Evolutionary conservation across 805 yeast species (phyloP).

Genomic region (Candida tammaniensis): DNA sequence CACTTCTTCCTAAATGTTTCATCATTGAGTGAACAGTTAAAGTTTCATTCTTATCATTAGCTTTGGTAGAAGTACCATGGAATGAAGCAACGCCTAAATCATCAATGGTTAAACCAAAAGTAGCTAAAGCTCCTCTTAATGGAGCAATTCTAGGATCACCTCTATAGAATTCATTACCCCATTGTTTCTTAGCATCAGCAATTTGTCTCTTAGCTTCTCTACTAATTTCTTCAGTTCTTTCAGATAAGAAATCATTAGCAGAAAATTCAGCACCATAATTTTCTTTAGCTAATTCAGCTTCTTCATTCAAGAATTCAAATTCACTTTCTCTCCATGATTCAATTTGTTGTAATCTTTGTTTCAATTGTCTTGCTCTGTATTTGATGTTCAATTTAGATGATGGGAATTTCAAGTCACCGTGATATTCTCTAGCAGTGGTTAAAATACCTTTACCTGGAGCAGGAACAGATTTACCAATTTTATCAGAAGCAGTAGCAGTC

Average conservation of each 20-base stretch:
- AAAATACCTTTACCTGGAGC: constrained; percentile 99
- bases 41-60: constrained; percentile 98
- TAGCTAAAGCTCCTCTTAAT: constrained; percentile 92
- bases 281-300: constrained; percentile 55
- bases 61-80: constrained; percentile 99
- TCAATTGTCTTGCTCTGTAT: constrained; percentile 91
- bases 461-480: constrained; percentile 98
- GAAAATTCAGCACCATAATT: constrained; percentile 50
- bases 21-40: constrained; percentile 90
- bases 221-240: constrained; percentile 83
- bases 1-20: constrained; percentile 91
- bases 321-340: constrained; percentile 84
- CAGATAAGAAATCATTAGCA: constrained; percentile 55
- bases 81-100: constrained; percentile 95
- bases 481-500: constrained; percentile 96
- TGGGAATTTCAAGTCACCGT: constrained; percentile 73
- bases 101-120: constrained; percentile 89
- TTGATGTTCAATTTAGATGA: constrained; percentile 81
- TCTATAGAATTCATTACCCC: constrained; percentile 94
- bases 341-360: constrained; percentile 72
- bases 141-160: constrained; percentile 95
- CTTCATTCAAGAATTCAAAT: constrained; percentile 64
- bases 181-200: constrained; percentile 83
- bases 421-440: constrained; percentile 95
- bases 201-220: constrained; percentile 84